A percentile compares a stretch with the other conserved stretches of the same genome.
These are phyloP conservation scores for Apiospora koreana DNA, from an alignment of 2,329 filamentous ascomycete genomes.

Conservation along the genomic window DNA sequence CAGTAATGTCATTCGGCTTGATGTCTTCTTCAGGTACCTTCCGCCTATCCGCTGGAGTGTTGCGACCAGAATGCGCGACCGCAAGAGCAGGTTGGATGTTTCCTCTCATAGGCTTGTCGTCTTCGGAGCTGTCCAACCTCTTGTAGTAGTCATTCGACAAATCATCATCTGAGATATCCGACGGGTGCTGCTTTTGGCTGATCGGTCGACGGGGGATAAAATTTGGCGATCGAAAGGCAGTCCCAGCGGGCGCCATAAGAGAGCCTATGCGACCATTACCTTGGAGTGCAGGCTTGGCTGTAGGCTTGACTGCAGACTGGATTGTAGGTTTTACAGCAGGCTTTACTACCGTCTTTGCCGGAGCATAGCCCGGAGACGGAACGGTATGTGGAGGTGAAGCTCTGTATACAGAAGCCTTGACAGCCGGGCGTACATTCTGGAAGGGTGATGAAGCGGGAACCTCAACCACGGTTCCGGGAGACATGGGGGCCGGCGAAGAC, in stretches of 20 bases:
- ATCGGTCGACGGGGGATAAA: conserved; percentile 23
- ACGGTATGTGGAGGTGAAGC: not conserved
- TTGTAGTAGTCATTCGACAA: conserved; percentile 31
- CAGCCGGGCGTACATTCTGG: conserved; percentile 38
- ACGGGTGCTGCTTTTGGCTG: conserved; percentile 26
- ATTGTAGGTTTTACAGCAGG: too few relatives aligned
- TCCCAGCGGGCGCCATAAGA: conserved; percentile 75
- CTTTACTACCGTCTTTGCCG: conserved; percentile 15
- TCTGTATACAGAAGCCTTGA: not conserved
- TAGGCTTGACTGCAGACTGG: conserved; percentile 15
- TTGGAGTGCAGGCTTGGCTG: conserved; percentile 7
- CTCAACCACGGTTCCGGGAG: conserved; percentile 60
- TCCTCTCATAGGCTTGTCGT: conserved; percentile 30
- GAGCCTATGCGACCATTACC: conserved; percentile 49
- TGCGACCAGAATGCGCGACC: not conserved
- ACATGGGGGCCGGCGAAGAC: conserved; percentile 38
- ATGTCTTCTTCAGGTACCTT: conserved; percentile 25
- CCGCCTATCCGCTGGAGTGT: not conserved
- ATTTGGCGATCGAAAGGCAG: conserved; percentile 59
- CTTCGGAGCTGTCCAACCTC: conserved; percentile 32
- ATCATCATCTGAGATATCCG: conserved; percentile 34
- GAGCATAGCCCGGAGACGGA: not conserved
- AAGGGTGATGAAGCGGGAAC: conserved; percentile 88
- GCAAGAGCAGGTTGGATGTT: conserved; percentile 32
- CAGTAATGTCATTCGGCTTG: conserved; percentile 29